Evolutionary conservation across 176 grass and related monocot species (phyloP).

Genomic region (Triticum turgidum): DNA sequence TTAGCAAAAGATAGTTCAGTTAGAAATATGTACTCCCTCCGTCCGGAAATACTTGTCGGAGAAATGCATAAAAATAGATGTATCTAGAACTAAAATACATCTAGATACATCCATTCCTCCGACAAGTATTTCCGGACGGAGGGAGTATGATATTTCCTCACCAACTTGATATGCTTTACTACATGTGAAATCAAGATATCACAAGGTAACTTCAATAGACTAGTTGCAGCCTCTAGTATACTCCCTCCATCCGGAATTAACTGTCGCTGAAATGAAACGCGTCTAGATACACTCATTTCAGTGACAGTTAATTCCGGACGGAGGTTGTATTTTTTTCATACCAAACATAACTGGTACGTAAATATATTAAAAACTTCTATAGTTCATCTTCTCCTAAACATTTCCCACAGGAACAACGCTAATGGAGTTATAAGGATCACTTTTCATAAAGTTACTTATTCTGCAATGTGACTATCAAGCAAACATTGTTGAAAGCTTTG

Average conservation of each 20-base stretch:
- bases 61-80: too few species aligned
- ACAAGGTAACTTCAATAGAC: not conserved
- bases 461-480: not conserved
- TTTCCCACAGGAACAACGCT: not conserved
- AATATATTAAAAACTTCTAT: not conserved
- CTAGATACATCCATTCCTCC: too few species aligned
- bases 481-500: not conserved
- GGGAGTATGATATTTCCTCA: not conserved
- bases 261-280: too few species aligned
- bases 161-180: not conserved
- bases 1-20: not conserved
- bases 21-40: not conserved
- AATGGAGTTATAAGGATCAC: not conserved
- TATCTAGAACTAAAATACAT: too few species aligned
- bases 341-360: not conserved
- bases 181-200: not conserved
- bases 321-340: not conserved
- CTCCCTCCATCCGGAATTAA: too few species aligned
- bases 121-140: too few species aligned
- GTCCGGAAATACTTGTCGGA: too few species aligned
- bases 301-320: too few species aligned
- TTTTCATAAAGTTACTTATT: not conserved
- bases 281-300: too few species aligned
- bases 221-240: constrained; percentile 2
- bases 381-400: not conserved